Percentiles rank a stretch among this genome's conserved stretches.
phyloP scores from a whole-genome alignment of 768 basidiomycete species.

The Omphalotus guepiniiformis region DNA sequence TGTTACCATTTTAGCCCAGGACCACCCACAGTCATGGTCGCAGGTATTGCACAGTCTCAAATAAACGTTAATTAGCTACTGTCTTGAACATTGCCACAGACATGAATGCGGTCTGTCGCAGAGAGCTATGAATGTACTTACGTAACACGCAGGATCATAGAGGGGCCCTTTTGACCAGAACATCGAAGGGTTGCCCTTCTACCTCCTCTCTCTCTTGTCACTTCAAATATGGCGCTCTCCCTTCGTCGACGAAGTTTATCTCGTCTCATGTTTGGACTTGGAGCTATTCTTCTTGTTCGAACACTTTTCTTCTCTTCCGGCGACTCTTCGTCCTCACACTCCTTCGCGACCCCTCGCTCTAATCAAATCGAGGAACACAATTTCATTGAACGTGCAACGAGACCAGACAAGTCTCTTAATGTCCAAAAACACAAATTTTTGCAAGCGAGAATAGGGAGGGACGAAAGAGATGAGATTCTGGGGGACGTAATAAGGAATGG shows the following conservation, averaged over 20 bases:
- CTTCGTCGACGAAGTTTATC: conserved; percentile 48
- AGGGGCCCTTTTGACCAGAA: not conserved
- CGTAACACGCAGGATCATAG: too few relatives aligned
- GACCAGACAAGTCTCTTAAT: conserved; percentile 76
- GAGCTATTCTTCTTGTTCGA: conserved; percentile 31
- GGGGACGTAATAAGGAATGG: conserved; percentile 72
- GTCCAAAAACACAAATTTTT: conserved; percentile 85
- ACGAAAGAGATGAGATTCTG: conserved; percentile 81
- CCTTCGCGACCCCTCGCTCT: conserved; percentile 15
- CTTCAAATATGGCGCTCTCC: conserved; percentile 31
- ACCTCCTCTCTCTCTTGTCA: not conserved
- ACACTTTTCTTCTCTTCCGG: conserved; percentile 24
- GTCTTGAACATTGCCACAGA: too few relatives aligned
- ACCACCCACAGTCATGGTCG: too few relatives aligned
- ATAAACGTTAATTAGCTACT: too few relatives aligned
- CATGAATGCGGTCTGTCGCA: too few relatives aligned
- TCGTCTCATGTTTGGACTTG: conserved; percentile 34
- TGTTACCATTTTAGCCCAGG: too few relatives aligned
- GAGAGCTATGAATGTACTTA: too few relatives aligned
- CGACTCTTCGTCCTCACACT: conserved; percentile 19
- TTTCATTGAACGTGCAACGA: conserved; percentile 51
- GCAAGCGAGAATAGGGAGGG: conserved; percentile 84
- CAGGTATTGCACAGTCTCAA: too few relatives aligned
- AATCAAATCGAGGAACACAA: conserved; percentile 47
- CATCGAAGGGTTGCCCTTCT: not conserved